phyloP scores from a whole-genome alignment of 129 eudicot genomes.

The Deinandra increscens region DNA sequence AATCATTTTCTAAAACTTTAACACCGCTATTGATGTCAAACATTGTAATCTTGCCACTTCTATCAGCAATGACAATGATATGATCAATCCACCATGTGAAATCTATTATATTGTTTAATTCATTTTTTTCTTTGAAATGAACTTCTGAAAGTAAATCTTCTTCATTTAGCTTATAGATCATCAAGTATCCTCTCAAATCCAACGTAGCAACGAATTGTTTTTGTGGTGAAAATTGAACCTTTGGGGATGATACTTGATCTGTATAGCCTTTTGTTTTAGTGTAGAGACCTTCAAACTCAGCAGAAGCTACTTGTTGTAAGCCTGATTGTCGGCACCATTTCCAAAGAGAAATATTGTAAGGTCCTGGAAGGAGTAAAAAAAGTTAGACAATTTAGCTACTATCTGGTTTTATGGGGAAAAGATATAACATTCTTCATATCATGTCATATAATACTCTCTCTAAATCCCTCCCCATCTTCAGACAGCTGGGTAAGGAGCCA shows the following conservation, averaged over 20 bases:
- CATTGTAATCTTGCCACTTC: constrained; percentile 58
- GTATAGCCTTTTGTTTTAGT: constrained; percentile 47
- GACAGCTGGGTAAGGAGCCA: neutral
- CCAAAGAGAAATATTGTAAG: constrained; percentile 64
- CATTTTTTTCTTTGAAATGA: constrained; percentile 33
- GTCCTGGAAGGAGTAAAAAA: constrained; percentile 49
- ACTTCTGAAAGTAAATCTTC: constrained; percentile 38
- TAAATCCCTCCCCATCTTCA: neutral
- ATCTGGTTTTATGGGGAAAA: constrained; percentile 6
- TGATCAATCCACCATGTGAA: constrained; percentile 93
- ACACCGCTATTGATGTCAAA: constrained; percentile 44
- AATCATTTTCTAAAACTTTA: constrained; percentile 48
- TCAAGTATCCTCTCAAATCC: constrained; percentile 70
- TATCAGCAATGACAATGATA: constrained; percentile 57
- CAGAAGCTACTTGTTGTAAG: constrained; percentile 50
- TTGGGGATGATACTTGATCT: constrained; percentile 64
- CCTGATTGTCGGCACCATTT: constrained; percentile 44
- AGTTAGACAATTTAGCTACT: constrained; percentile 12
- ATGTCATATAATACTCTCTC: constrained; percentile 17
- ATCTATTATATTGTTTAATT: constrained; percentile 52
- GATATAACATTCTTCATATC: constrained; percentile 3
- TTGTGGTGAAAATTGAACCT: constrained; percentile 68
- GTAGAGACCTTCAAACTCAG: constrained; percentile 74
- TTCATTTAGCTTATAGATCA: constrained; percentile 51
- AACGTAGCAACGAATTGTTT: constrained; percentile 67